phyloP scores from a whole-genome alignment of 176 grass and related monocot species.

The Oryza nivara region DNA sequence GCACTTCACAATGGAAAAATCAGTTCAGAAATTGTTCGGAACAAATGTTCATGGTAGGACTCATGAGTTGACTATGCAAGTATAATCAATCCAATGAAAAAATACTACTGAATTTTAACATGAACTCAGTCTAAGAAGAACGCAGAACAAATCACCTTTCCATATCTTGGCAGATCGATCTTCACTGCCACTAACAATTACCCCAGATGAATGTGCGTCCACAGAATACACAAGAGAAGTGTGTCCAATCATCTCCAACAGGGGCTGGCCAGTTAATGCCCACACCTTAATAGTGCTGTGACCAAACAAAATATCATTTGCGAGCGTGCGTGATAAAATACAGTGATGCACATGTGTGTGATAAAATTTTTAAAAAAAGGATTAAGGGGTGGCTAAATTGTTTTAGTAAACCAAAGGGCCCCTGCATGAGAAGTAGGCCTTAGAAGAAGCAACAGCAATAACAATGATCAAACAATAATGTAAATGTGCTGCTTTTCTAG shows the following conservation, averaged over 20 bases:
- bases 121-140: neutral
- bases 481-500: neutral
- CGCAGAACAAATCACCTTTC: slow-evolving; percentile 71
- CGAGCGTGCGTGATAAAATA: slow-evolving; percentile 12
- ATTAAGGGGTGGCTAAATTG: neutral
- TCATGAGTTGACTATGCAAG: neutral
- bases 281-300: slow-evolving; percentile 84
- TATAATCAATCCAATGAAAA: slow-evolving; percentile 24
- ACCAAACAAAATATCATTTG: slow-evolving; percentile 36
- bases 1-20: neutral
- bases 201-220: slow-evolving; percentile 80
- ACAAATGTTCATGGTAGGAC: neutral
- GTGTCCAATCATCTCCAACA: slow-evolving; percentile 93
- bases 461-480: slow-evolving; percentile 22
- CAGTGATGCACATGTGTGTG: neutral
- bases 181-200: slow-evolving; percentile 96
- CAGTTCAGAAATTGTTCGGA: neutral
- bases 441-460: neutral
- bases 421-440: neutral
- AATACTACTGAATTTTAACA: slow-evolving; percentile 14
- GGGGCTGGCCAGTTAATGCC: slow-evolving; percentile 82
- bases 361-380: neutral
- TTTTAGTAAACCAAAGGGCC: neutral
- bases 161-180: slow-evolving; percentile 89
- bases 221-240: slow-evolving; percentile 98